A percentile compares a stretch with the other conserved stretches of the same genome.
Conservation (phyloP, 257 asterid species). For the Penstemon newberryi region DNA sequence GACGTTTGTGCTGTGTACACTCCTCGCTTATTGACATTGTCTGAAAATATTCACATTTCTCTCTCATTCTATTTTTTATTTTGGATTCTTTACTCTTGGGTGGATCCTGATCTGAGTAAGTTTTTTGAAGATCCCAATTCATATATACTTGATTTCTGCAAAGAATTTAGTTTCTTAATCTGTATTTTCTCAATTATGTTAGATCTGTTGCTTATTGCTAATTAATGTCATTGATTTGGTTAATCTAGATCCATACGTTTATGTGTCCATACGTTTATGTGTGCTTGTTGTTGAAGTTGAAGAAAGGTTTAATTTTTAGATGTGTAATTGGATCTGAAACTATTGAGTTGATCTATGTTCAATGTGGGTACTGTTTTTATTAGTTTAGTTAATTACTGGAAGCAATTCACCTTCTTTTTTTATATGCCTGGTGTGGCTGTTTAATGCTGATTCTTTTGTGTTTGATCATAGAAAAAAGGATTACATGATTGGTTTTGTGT, state of each 20-base stretch:
- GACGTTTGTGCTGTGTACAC: conserved; percentile 23
- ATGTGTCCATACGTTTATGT: conserved; percentile 4
- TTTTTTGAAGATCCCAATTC: conserved; percentile 8
- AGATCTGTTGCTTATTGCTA: conserved; percentile 15
- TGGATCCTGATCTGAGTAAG: conserved; percentile 42
- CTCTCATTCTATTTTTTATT: conserved; percentile 4
- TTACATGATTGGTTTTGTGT: background rate
- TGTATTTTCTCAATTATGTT: conserved; percentile 21
- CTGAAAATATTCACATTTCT: background rate
- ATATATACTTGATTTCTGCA: conserved; percentile 5
- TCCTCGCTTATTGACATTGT: conserved; percentile 34
- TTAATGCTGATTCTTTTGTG: conserved; percentile 10
- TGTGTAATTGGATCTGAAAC: conserved; percentile 25
- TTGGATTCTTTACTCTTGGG: conserved; percentile 23
- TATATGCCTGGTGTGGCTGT: background rate
- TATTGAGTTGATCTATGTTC: conserved; percentile 24
- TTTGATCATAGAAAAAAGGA: conserved; percentile 5
- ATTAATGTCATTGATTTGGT: background rate
- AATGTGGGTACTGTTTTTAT: conserved; percentile 7
- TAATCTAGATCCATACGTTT: no score
- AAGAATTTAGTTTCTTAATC: conserved; percentile 23
- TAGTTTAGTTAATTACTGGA: conserved; percentile 20
- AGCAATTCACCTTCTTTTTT: background rate
- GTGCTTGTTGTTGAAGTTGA: conserved; percentile 3
- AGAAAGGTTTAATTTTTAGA: background rate